Evolutionary conservation across 2,329 filamentous ascomycete genomes (phyloP), one percentile per base, ranked within the genome.

Genomic region (Diplocarpon mali): DNA sequence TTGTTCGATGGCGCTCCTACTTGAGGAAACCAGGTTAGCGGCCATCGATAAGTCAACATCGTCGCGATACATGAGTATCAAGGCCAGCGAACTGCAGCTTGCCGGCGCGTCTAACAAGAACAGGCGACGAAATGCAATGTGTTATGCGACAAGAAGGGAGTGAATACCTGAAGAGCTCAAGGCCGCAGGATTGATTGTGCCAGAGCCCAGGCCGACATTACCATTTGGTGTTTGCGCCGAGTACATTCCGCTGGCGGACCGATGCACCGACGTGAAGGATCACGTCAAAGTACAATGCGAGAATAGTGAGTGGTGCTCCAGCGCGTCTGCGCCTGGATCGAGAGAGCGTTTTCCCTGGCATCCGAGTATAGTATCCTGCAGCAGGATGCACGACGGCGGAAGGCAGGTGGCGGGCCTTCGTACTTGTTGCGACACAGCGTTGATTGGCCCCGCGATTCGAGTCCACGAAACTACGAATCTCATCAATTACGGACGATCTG

Each of bases 161-260:
- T 35, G 59, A 65, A 60, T 80, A 90, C 84, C 78, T 71, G 80
- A 70, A 64, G 80, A 81, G 69, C 83, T 87, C 70, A 94, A 75
- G 53, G 83, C 85, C 61, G 85, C 85, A 64, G 87, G 87, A 73
- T 93, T 86, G 73, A 94, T 92, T 63, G 87, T 93, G 59, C 73
- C 70, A 49, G 68, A 61, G 46, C 67, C 67, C 57, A 72, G 64
- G 67, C 78, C 78, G 35, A 31, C 41, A 38, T 30, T 38, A 35
- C 41, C 41, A 72, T 81, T 82, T 66, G 80, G 74, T 65, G 80
- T 74, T 66, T 76, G 72, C 65, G 73, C 70, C 64, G 75, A 71
- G 70, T 74, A 75, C 70, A 74, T 49, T 49, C 65, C 48, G 48
- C 38, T 41, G 42, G 43, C 50, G 45, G 54, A 54, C 47, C 48